Conservation (phyloP, 2,329 filamentous ascomycete genomes). For the Aspergillus sp. region DNA sequence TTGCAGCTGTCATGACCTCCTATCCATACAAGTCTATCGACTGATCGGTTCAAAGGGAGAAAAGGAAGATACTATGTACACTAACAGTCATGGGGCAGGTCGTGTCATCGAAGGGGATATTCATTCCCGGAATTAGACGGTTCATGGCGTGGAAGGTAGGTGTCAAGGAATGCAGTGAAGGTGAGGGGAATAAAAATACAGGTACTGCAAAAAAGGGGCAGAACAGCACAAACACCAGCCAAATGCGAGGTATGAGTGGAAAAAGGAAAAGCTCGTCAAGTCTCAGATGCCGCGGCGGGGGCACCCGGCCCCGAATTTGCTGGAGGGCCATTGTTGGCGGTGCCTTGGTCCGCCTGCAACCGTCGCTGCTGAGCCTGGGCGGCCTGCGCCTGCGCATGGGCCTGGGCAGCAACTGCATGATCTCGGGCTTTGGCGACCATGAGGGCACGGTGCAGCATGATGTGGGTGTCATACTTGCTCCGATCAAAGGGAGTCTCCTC, state of each 20-base stretch:
- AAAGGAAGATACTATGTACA: constrained; percentile 27
- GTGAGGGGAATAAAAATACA: constrained; percentile 22
- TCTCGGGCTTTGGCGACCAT: constrained; percentile 37
- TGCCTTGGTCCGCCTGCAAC: constrained; percentile 26
- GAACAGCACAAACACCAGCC: constrained; percentile 21
- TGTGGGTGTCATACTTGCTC: constrained; percentile 55
- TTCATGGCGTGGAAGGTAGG: constrained; percentile 6
- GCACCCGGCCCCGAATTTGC: constrained; percentile 21
- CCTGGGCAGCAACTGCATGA: constrained; percentile 34
- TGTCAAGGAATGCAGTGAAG: constrained; percentile 3
- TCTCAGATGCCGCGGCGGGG: constrained; percentile 19
- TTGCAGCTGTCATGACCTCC: constrained; percentile 28
- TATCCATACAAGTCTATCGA: constrained; percentile 29
- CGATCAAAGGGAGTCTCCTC: constrained; percentile 65
- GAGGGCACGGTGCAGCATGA: constrained; percentile 48
- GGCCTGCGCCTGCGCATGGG: constrained; percentile 34
- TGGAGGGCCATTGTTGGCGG: constrained; percentile 17
- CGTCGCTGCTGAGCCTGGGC: constrained; percentile 31
- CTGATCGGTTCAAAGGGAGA: constrained; percentile 10
- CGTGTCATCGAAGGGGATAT: constrained; percentile 14
- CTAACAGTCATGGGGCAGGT: constrained; percentile 20
- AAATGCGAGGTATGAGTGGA: constrained; percentile 20
- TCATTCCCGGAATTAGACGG: constrained; percentile 14
- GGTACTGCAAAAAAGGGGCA: constrained; percentile 13
- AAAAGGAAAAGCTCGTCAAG: constrained; percentile 17